A percentile compares a stretch with the other conserved stretches of the same genome.
These are phyloP conservation scores for Trifolium repens DNA, from an alignment of 306 rosid species.

Conservation along the genomic window DNA sequence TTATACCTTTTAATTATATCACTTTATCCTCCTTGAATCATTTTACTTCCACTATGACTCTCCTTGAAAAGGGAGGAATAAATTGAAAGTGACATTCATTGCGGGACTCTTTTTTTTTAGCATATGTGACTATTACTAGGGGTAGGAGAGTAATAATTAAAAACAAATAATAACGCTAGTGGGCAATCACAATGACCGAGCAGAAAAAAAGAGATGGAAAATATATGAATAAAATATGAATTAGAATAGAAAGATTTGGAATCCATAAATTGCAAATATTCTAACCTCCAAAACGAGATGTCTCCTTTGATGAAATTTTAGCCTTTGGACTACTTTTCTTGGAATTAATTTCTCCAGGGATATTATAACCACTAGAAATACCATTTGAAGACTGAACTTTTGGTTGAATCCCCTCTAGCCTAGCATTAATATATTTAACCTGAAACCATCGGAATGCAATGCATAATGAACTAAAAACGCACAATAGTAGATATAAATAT, in stretches of 20 bases:
- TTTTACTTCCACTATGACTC: background rate
- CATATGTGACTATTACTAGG: background rate
- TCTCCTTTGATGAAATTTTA: conserved; percentile 80
- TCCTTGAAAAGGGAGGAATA: too few species aligned
- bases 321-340: conserved; percentile 96
- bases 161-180: conserved; percentile 15
- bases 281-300: conserved; percentile 88
- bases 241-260: conserved; percentile 19
- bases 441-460: conserved; percentile 47
- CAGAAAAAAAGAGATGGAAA: conserved; percentile 33
- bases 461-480: conserved; percentile 21
- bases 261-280: conserved; percentile 42
- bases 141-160: background rate
- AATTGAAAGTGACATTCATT: background rate
- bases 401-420: conserved; percentile 91
- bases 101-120: background rate
- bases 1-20: conserved; percentile 22
- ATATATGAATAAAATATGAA: conserved; percentile 21
- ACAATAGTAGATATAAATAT: conserved; percentile 28
- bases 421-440: conserved; percentile 96
- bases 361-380: conserved; percentile 60
- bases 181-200: conserved; percentile 22
- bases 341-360: conserved; percentile 72
- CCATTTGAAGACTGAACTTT: conserved; percentile 78
- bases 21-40: conserved; percentile 31